Base-by-base conservation (phyloP, 495 filamentous ascomycete species). In the Penicillium roqueforti region DNA sequence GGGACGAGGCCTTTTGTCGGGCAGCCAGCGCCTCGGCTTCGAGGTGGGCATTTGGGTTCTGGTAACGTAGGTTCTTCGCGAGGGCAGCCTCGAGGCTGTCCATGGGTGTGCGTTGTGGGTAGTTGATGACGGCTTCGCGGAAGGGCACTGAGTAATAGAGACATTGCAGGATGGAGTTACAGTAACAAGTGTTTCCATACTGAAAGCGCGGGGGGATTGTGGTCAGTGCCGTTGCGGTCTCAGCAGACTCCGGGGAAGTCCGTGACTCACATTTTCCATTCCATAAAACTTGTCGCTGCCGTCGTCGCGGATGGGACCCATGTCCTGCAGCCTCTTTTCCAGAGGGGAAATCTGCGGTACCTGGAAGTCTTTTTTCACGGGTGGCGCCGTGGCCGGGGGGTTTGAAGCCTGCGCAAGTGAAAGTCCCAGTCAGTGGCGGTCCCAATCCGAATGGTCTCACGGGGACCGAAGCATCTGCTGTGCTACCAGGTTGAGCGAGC, bases 241-340 rank as follows among this genome's bases (percentile, higher is more conserved):
- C 1, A 11, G 13, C 26, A 23, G 38, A 25, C 5, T 34, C 38
- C 26, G 19, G 28, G 42, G 18, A 41, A 38, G 36, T 20, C 34
- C 47, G 36, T 10, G 14, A 71, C 88, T 78, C 77, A 97, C 91
- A 76, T 98, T 98, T 72, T 97, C 93, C 77, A 97, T 85, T 3
- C 95, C 93, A 76, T 92, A 97, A 73, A 95, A 97, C 77, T 96
- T 96, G 72, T 98, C 93, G 69, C 88, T 97, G 19, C 95, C 93
- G 76, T 98, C 92, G 34, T 75, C 74, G 54, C 91, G 82, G 53
- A 92, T 72, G 1, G 91, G 79, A 11, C 91, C 89, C 46, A 89
- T 82, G 68, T 91, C 88, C 56, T 81, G 79, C 28, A 97, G 71
- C 69, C 89, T 81, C 76, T 87, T 93, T 73, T 95, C 88, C 18